Evolutionary conservation across 1,284 basidiomycete genomes (phyloP).

Genomic region (Trametes pubescens): DNA sequence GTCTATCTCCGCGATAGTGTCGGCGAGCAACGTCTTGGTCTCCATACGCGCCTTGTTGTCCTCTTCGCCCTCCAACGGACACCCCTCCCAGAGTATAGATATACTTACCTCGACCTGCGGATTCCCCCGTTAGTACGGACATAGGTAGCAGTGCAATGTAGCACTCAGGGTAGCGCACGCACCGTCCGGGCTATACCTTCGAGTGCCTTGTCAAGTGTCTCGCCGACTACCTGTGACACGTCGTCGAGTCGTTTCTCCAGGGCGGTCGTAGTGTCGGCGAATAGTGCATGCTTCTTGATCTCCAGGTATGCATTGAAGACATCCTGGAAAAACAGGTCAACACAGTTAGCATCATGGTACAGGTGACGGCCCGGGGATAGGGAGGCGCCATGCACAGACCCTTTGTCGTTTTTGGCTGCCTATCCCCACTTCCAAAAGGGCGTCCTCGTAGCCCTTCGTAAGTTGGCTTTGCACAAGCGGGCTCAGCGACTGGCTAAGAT

Average conservation of each 20-base stretch:
- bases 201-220: constrained; percentile 1
- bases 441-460: neutral
- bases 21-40: constrained; percentile 3
- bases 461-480: constrained; percentile 7
- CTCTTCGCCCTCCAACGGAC: constrained; percentile 10
- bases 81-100: constrained; percentile 13
- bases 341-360: neutral
- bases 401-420: constrained; percentile 1
- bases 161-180: neutral
- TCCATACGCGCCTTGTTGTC: constrained; percentile 4
- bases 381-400: neutral
- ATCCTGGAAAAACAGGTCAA: neutral
- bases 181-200: constrained; percentile 8
- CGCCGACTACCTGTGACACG: neutral
- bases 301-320: constrained; percentile 2
- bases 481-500: neutral
- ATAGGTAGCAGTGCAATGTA: too few species aligned
- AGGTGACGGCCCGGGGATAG: neutral
- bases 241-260: neutral
- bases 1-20: constrained; percentile 3
- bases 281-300: neutral
- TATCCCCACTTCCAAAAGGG: neutral
- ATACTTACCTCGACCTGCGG: constrained; percentile 4
- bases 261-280: neutral
- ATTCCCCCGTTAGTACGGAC: neutral